Evolutionary conservation across 1,139 yeast genomes (phyloP), one percentile per base, ranked within the genome.

Genomic region (Hemisphaericaspora lyxosophila): DNA sequence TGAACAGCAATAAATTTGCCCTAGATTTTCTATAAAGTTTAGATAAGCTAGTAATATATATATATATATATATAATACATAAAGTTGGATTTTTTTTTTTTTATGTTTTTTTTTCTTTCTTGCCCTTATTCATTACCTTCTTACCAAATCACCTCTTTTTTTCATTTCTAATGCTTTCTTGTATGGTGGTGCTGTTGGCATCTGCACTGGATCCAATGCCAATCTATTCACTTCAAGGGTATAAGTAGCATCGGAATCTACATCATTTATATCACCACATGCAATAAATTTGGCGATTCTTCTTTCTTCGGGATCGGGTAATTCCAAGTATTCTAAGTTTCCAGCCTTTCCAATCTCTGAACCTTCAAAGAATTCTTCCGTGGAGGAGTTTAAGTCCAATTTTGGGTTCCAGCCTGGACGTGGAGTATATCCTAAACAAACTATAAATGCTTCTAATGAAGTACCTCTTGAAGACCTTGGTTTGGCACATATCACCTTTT

Each of bases 151-250:
- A 14, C 95, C 95, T 43, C 75, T 74, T 56, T 97, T 74, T 62
- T 87, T 90, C 76, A 85, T 71, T 56, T 89, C 96, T 41, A 92
- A 64, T 0, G 97, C 97, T 41, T 80, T 78, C 60, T 90, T 90
- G 60, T 92, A 92, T 2, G 97, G 97, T 1, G 98, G 97, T 20
- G 96, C 94, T 0, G 96, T 90, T 5, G 98, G 98, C 60, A 80
- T 71, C 55, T 92, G 97, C 11, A 92, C 95, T 0, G 97, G 97
- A 45, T 87, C 94, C 45, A 92, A 63, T 35, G 84, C 78, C 9
- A 69, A 50, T n/a, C 52, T 48, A 31, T 60, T 67, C 13, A 58
- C 53, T 20, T 81, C 85, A 33, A 83, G 65, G 3, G 86, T 76
- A 57, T 92, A 92, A 0, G 97, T 90, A 1, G 98, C 98, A 64